Evolutionary conservation across 371 early-diverging fungal genomes (phyloP).

Genomic region (Syncephalastrum contaminatum): DNA sequence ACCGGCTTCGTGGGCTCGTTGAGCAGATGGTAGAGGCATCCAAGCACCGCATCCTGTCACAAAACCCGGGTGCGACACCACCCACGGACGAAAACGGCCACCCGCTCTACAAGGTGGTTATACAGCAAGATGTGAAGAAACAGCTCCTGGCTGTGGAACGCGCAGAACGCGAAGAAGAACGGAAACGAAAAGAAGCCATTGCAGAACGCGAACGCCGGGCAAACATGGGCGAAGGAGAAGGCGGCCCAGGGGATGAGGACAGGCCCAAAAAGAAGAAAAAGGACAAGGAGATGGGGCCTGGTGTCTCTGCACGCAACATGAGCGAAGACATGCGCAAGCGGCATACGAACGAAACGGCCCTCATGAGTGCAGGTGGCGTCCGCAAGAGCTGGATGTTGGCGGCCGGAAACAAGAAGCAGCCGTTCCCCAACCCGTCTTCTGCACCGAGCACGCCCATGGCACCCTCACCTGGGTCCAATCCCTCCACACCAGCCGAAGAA

Average conservation of each 20-base stretch:
- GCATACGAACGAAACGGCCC: slow-evolving; percentile 71
- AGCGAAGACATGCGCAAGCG: slow-evolving; percentile 69
- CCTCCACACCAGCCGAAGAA: not conserved
- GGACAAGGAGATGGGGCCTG: slow-evolving; percentile 54
- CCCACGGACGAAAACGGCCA: slow-evolving; percentile 55
- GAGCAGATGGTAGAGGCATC: slow-evolving; percentile 69
- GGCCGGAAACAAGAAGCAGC: slow-evolving; percentile 16
- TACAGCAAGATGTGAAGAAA: slow-evolving; percentile 67
- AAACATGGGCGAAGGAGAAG: slow-evolving; percentile 49
- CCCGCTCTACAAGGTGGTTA: slow-evolving; percentile 67
- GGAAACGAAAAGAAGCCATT: slow-evolving; percentile 52
- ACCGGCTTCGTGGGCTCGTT: slow-evolving; percentile 62
- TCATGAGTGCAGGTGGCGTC: slow-evolving; percentile 65
- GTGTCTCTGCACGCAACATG: slow-evolving; percentile 63
- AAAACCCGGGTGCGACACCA: slow-evolving; percentile 59
- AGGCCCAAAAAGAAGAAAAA: slow-evolving; percentile 55
- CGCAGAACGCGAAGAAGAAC: slow-evolving; percentile 69
- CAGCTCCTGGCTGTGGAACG: slow-evolving; percentile 74
- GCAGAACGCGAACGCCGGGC: slow-evolving; percentile 49
- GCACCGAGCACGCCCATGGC: slow-evolving; percentile 2
- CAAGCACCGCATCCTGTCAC: slow-evolving; percentile 62
- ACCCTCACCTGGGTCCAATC: not conserved
- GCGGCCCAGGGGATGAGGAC: slow-evolving; percentile 40
- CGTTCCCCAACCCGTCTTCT: slow-evolving; percentile 3
- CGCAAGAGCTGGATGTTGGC: slow-evolving; percentile 78